Evolutionary conservation across 306 rosid species (phyloP).

Genomic region (Canavalia gladiata): DNA sequence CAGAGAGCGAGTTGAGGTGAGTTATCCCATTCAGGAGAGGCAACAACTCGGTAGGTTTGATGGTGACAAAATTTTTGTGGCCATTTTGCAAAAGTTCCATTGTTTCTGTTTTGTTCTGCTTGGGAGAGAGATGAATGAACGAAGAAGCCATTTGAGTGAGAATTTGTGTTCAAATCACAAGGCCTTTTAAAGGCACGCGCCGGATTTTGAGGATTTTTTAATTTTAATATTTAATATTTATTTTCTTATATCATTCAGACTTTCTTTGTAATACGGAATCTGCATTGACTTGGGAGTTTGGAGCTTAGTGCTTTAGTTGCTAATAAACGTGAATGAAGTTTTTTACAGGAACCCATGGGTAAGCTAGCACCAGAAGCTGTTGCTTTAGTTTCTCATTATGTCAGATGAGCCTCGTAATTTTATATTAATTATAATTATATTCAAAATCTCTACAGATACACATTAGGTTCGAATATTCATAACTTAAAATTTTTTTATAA

Average conservation of each 20-base stretch:
- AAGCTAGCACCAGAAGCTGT: too few species aligned
- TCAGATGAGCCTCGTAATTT: too few species aligned
- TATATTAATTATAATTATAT: too few species aligned
- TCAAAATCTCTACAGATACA: too few species aligned
- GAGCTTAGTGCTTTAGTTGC: background rate
- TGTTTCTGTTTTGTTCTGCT: background rate
- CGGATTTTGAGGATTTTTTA: background rate
- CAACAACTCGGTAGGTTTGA: conserved; percentile 5
- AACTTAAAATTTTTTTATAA: too few species aligned
- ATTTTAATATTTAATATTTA: background rate
- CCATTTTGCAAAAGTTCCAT: conserved; percentile 47
- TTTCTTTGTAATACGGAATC: background rate
- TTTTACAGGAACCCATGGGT: too few species aligned
- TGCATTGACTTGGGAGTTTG: background rate
- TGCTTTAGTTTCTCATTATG: too few species aligned
- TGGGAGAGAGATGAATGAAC: background rate
- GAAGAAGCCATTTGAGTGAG: background rate
- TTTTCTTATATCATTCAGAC: background rate
- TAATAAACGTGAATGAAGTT: background rate
- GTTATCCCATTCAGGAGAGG: conserved; percentile 35
- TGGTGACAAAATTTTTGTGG: background rate
- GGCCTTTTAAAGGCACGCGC: conserved; percentile 47
- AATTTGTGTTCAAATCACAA: conserved; percentile 1
- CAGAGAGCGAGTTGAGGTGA: conserved; percentile 40
- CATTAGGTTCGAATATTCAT: too few species aligned